Conservation (phyloP, 495 filamentous ascomycete genomes). For the Lentithecium fluviatile region DNA sequence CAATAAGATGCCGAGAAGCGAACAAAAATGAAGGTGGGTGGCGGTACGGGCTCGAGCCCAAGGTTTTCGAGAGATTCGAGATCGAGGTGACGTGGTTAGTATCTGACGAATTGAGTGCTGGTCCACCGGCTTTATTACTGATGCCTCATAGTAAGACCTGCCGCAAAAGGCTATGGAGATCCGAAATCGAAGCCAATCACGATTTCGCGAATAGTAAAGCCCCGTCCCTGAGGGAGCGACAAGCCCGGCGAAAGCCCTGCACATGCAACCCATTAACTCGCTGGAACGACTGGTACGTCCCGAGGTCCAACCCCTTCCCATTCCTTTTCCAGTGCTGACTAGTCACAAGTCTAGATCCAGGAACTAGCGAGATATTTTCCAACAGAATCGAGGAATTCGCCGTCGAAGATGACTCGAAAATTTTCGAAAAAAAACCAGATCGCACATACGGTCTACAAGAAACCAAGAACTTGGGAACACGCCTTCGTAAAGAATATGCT, state of each 20-base stretch:
- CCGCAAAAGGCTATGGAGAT: conserved; percentile 22
- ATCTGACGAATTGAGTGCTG: neutral
- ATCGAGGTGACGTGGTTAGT: conserved; percentile 22
- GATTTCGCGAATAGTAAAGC: neutral
- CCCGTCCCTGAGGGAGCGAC: neutral
- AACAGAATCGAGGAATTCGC: conserved; percentile 1
- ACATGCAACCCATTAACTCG: conserved; percentile 12
- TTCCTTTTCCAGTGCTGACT: no score
- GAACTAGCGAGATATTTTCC: conserved; percentile 11
- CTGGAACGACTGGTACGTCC: conserved; percentile 12
- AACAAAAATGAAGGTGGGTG: conserved; percentile 22
- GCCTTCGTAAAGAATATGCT: neutral
- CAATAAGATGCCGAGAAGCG: conserved; percentile 11
- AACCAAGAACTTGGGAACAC: neutral
- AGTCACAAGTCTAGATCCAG: conserved; percentile 11
- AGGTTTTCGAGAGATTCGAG: conserved; percentile 22
- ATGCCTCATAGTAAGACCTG: conserved; percentile 10
- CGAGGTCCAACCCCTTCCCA: no score
- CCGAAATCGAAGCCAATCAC: conserved; percentile 14
- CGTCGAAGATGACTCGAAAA: neutral
- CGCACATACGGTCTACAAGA: neutral
- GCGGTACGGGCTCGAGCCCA: conserved; percentile 13
- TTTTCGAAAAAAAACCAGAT: neutral
- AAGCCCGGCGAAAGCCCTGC: conserved; percentile 6
- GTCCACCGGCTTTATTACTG: no score